Evolutionary conservation across 176 grass and related monocot genomes (phyloP), one percentile per base, ranked within the genome.

Genomic region (Oryza australiensis): DNA sequence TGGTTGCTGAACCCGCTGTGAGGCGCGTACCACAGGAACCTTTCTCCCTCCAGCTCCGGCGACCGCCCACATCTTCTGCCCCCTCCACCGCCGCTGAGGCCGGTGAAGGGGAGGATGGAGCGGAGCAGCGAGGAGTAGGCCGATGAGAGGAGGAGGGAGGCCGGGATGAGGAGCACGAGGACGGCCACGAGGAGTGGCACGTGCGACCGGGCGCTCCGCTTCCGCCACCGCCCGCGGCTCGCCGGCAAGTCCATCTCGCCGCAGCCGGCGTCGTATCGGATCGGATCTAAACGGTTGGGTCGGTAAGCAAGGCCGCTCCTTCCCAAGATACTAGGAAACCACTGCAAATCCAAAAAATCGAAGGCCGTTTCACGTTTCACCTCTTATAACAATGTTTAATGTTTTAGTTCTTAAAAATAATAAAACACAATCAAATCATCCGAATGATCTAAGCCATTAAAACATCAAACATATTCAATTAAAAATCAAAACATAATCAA

Each of bases 1-100:
- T 99, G 96, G 82, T 99, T 99, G 77, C 87, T 95, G 87, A 99
- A 95, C 3, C 93, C 91, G 83, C 93, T 99, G 82, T 99, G 96
- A 42, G 96, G 93, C 6, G 97, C 93, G 83, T 95, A 99, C 93
- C 88, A 99, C 28, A 99, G 83, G 80, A 99, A 99, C 64, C 89
- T 90, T 69, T 94, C 73, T 12, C 88, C 85, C 51, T 78, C 63
- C 35, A 83, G 70, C 42, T 83, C 86, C 51, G 57, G 32, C 42
- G 78, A 80, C 35, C 26, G 62, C 14, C 82, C 82, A 53, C 84
- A 91, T 42, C 79, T 48, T 64, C 2, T 70, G 14, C 30, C 29
- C 4, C 60, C n/a, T 55, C 69, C 68, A 37, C 63, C 49, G 45
- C 72, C 43, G 5, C 29, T 45, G 64, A 75, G 38, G 41, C 66